Percentiles rank a stretch among this genome's conserved stretches.
phyloP scores from a whole-genome alignment of 2,329 filamentous ascomycete species.

The Chaetothyriales sp. region DNA sequence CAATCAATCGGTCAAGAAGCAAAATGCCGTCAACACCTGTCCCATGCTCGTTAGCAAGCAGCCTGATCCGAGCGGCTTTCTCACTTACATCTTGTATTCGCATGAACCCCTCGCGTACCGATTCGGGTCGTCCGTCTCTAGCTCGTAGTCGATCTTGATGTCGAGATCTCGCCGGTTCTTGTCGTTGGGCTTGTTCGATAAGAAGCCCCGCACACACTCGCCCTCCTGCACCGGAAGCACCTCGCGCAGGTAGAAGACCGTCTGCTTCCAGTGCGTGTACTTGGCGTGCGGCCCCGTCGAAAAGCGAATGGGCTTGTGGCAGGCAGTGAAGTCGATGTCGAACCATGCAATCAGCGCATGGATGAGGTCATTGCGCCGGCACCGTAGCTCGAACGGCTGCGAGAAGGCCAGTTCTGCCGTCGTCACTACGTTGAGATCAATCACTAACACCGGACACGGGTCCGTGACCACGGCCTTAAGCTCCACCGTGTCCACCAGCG shows the following conservation, averaged over 20 bases:
- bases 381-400: conserved; percentile 59
- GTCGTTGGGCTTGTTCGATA: conserved; percentile 76
- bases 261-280: conserved; percentile 99
- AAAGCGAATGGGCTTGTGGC: conserved; percentile 96
- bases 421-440: conserved; percentile 87
- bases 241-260: conserved; percentile 92
- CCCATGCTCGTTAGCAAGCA: conserved; percentile 1
- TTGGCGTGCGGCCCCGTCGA: conserved; percentile 95
- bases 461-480: conserved; percentile 95
- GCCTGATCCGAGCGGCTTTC: background rate
- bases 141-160: conserved; percentile 70
- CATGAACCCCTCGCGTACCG: conserved; percentile 56
- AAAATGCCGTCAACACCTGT: conserved; percentile 7
- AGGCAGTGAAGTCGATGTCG: conserved; percentile 95
- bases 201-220: conserved; percentile 59
- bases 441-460: conserved; percentile 66
- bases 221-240: conserved; percentile 82
- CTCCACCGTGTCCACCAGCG: conserved; percentile 94
- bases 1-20: background rate
- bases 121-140: conserved; percentile 61
- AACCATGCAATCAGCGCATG: conserved; percentile 98
- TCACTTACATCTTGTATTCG: conserved; percentile 55
- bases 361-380: conserved; percentile 82
- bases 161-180: conserved; percentile 94
- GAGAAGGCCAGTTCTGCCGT: conserved; percentile 72